phyloP scores from a whole-genome alignment of 2,329 filamentous ascomycete genomes.

The Elsinoe australis region DNA sequence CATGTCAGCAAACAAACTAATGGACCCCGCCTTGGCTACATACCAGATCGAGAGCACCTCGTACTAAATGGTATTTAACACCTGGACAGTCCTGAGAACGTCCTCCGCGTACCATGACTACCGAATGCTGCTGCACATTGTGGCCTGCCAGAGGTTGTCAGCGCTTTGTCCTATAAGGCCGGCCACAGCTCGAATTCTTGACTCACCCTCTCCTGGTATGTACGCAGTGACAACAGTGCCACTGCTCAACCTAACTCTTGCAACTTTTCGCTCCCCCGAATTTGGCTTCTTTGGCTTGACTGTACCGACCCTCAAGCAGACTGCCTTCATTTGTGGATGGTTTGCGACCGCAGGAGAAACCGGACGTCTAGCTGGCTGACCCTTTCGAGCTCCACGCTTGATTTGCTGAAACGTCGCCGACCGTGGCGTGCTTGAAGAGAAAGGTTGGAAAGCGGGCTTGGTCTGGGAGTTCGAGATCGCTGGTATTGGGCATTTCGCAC shows the following conservation, averaged over 20 bases:
- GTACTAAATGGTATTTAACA: slow-evolving; percentile 89
- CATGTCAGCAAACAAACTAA: slow-evolving; percentile 25
- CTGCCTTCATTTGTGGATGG: slow-evolving; percentile 83
- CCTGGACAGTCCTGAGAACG: slow-evolving; percentile 95
- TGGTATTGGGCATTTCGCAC: background rate
- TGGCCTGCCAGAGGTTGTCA: slow-evolving; percentile 50
- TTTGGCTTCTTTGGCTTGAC: slow-evolving; percentile 98
- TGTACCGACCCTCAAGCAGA: slow-evolving; percentile 88
- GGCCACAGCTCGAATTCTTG: background rate
- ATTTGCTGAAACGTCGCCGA: slow-evolving; percentile 46
- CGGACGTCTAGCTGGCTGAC: slow-evolving; percentile 74
- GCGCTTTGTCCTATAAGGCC: slow-evolving; percentile 1
- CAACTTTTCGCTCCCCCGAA: slow-evolving; percentile 92
- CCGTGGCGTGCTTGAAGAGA: slow-evolving; percentile 33
- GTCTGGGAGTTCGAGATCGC: background rate
- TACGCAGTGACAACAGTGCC: slow-evolving; percentile 86
- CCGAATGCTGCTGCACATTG: slow-evolving; percentile 97
- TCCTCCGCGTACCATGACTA: slow-evolving; percentile 90
- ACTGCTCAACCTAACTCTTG: slow-evolving; percentile 78
- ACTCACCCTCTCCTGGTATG: slow-evolving; percentile 79
- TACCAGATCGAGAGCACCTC: slow-evolving; percentile 89
- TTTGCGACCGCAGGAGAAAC: slow-evolving; percentile 75
- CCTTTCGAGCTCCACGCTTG: slow-evolving; percentile 62
- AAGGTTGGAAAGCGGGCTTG: slow-evolving; percentile 27
- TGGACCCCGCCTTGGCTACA: slow-evolving; percentile 32